A percentile compares a stretch with the other conserved stretches of the same genome.
Conservation (phyloP, 345 rosid genomes). For the Acer saccharum region DNA sequence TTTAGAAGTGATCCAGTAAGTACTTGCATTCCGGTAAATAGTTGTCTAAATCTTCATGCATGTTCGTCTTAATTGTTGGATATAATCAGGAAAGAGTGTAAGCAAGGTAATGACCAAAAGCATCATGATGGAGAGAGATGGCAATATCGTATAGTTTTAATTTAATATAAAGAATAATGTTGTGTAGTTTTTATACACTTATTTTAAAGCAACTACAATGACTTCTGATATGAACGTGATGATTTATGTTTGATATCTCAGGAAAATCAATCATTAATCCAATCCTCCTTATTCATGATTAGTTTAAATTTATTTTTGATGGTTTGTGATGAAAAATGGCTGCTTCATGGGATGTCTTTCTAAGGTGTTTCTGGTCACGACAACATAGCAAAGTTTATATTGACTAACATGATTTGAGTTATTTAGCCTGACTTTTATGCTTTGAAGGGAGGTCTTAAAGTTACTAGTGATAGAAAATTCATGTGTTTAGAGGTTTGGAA, state of each 20-base stretch:
- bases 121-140: neutral
- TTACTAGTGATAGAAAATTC: neutral
- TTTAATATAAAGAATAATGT: neutral
- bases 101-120: neutral
- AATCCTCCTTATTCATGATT: neutral
- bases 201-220: neutral
- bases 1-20: conserved; percentile 81
- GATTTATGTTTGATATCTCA: neutral
- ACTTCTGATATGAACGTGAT: neutral
- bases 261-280: neutral
- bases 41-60: conserved; percentile 1
- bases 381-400: neutral
- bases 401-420: neutral
- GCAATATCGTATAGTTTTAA: neutral
- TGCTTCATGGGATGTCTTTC: neutral
- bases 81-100: neutral
- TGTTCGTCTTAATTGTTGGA: neutral
- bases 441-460: neutral
- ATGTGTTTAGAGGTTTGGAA: neutral
- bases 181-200: neutral
- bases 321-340: conserved; percentile 1
- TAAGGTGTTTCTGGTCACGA: neutral
- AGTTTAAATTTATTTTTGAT: neutral
- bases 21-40: conserved; percentile 19
- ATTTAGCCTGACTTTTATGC: neutral